A percentile compares a stretch with the other conserved stretches of the same genome.
Conservation (phyloP, 208 protist genomes). For the Wallacemonas collosoma region DNA sequence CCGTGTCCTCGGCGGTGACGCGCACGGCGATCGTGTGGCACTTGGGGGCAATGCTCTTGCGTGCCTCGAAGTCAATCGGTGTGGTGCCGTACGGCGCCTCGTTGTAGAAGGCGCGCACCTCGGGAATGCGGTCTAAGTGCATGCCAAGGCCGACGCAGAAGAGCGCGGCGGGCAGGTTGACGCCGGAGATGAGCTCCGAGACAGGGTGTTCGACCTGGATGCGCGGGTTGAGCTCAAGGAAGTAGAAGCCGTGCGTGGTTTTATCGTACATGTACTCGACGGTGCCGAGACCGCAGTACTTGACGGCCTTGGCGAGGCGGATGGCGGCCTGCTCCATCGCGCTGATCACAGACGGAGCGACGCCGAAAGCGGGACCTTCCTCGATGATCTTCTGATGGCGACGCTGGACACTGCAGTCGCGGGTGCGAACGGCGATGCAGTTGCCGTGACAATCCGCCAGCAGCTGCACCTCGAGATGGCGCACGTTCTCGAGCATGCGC, state of each 20-base stretch:
- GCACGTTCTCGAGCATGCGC: constrained; percentile 91
- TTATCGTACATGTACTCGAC: constrained; percentile 98
- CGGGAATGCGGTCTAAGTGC: constrained; percentile 93
- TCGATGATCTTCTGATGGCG: constrained; percentile 99
- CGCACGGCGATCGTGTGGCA: constrained; percentile 97
- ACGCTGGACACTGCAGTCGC: constrained; percentile 98
- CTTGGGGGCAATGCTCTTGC: constrained; percentile 50
- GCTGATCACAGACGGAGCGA: constrained; percentile 69
- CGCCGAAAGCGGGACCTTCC: constrained; percentile 94
- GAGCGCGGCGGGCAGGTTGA: constrained; percentile 96
- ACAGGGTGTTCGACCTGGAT: constrained; percentile 98
- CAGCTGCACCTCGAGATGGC: constrained; percentile 98
- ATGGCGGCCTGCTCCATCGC: constrained; percentile 95
- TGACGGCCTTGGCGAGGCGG: constrained; percentile 91
- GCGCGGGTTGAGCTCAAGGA: constrained; percentile 98
- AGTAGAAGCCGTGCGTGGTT: constrained; percentile 90
- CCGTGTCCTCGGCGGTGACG: constrained; percentile 97
- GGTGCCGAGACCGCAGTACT: constrained; percentile 95
- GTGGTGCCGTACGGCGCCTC: constrained; percentile 62
- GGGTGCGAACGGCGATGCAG: constrained; percentile 92
- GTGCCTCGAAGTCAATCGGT: constrained; percentile 90
- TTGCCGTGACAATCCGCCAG: constrained; percentile 95
- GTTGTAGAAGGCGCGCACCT: constrained; percentile 95
- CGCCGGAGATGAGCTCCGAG: constrained; percentile 95
- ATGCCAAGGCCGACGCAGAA: constrained; percentile 98